Conservation (phyloP, 2,329 filamentous ascomycete genomes). For the Neonectria ditissima region DNA sequence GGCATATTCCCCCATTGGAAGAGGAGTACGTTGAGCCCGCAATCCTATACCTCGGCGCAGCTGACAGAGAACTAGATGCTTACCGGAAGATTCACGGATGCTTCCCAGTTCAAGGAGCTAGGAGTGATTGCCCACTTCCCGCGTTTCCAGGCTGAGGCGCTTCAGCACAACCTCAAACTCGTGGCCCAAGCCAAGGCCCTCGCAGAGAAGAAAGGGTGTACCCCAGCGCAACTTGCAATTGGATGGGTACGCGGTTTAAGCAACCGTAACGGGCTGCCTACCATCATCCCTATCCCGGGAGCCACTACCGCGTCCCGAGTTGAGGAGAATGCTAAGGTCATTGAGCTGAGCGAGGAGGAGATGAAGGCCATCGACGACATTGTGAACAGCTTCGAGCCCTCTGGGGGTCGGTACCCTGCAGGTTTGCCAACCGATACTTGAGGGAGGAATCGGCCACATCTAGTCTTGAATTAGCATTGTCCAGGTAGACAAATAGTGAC, state of each 20-base stretch:
- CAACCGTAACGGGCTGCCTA: slow-evolving; percentile 63
- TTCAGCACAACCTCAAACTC: slow-evolving; percentile 73
- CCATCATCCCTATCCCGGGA: slow-evolving; percentile 75
- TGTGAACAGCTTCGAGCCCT: slow-evolving; percentile 60
- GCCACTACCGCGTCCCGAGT: slow-evolving; percentile 68
- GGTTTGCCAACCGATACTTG: slow-evolving; percentile 52
- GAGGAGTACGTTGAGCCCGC: slow-evolving; percentile 55
- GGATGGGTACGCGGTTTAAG: slow-evolving; percentile 69
- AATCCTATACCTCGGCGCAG: neutral
- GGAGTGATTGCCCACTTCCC: slow-evolving; percentile 54
- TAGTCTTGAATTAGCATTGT: neutral
- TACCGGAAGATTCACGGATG: slow-evolving; percentile 43
- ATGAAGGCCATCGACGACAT: slow-evolving; percentile 62
- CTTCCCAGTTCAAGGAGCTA: slow-evolving; percentile 38
- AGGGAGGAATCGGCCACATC: slow-evolving; percentile 17
- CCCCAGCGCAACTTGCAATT: slow-evolving; percentile 74
- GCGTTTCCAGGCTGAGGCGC: slow-evolving; percentile 72
- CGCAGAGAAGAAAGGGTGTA: slow-evolving; percentile 70
- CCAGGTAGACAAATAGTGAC: neutral
- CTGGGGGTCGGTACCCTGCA: slow-evolving; percentile 62
- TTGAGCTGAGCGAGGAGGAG: slow-evolving; percentile 64
- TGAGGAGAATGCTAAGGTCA: slow-evolving; percentile 67
- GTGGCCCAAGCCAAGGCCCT: slow-evolving; percentile 68
- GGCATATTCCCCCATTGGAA: slow-evolving; percentile 78
- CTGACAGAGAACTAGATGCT: slow-evolving; percentile 45